Percentiles rank a stretch among this genome's conserved stretches.
phyloP scores from a whole-genome alignment of 139 green algal genomes.

The Zygnema cylindricum region DNA sequence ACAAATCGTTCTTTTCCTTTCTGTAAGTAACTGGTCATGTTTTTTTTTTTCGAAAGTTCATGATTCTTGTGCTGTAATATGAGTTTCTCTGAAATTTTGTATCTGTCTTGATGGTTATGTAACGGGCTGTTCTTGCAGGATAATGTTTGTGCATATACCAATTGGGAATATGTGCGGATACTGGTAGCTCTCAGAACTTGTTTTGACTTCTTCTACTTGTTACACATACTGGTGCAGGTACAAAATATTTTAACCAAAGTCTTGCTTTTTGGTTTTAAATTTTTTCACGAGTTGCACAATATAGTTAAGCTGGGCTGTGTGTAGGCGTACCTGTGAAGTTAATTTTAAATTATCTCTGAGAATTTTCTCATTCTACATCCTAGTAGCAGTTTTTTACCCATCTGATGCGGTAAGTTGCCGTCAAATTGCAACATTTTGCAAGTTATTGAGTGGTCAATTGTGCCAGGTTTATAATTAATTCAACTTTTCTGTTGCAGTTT shows the following conservation, averaged over 20 bases:
- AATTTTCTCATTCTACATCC: background rate
- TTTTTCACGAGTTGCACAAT: background rate
- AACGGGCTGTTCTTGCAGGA: too few relatives aligned
- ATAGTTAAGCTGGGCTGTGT: too few relatives aligned
- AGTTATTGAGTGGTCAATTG: background rate
- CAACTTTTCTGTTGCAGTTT: background rate
- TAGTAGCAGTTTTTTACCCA: too few relatives aligned
- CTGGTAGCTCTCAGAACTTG: constrained; percentile 41
- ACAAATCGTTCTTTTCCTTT: too few relatives aligned
- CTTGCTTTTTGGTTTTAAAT: background rate
- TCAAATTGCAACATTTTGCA: background rate
- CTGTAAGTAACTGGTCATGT: too few relatives aligned
- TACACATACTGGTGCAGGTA: constrained; percentile 52
- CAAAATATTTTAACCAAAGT: background rate
- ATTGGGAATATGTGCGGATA: constrained; percentile 29
- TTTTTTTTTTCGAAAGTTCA: too few relatives aligned
- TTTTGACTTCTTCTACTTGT: constrained; percentile 39
- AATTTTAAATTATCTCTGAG: background rate
- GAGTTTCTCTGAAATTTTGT: too few relatives aligned
- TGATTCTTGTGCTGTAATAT: too few relatives aligned
- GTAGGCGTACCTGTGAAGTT: background rate
- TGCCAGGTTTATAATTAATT: background rate
- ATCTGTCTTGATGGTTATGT: too few relatives aligned
- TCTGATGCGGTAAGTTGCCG: too few relatives aligned
- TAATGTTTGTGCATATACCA: constrained; percentile 47